phyloP scores from a whole-genome alignment of 2,329 filamentous ascomycete genomes.

The Massarina eburnea region DNA sequence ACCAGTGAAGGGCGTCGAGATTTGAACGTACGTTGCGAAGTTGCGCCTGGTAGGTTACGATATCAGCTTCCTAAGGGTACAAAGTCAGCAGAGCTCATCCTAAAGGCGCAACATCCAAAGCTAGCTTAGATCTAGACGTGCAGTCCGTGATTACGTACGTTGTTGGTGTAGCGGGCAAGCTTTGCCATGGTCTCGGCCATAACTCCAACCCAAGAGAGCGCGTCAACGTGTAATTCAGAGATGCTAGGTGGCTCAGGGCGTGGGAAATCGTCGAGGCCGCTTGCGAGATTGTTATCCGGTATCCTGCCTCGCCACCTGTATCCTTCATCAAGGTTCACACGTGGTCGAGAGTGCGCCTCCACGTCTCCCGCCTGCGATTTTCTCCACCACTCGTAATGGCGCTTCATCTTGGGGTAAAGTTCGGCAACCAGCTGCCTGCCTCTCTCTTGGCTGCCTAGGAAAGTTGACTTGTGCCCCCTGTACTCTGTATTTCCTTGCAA shows the following conservation, averaged over 20 bases:
- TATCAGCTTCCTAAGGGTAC: slow-evolving; percentile 76
- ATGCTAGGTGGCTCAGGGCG: slow-evolving; percentile 87
- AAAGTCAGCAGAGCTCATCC: no score
- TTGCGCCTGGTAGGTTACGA: slow-evolving; percentile 66
- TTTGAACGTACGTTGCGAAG: slow-evolving; percentile 76
- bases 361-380: slow-evolving; percentile 80
- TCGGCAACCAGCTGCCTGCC: slow-evolving; percentile 70
- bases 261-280: slow-evolving; percentile 91
- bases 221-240: slow-evolving; percentile 87
- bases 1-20: slow-evolving; percentile 89
- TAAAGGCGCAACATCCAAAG: no score
- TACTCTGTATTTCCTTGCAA: slow-evolving; percentile 44
- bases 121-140: no score
- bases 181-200: slow-evolving; percentile 80
- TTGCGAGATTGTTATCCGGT: slow-evolving; percentile 78
- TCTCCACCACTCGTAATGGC: slow-evolving; percentile 91
- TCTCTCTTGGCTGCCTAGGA: slow-evolving; percentile 62
- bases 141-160: no score
- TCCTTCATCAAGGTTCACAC: slow-evolving; percentile 63
- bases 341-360: slow-evolving; percentile 26
- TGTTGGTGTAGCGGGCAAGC: slow-evolving; percentile 71
- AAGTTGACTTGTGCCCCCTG: slow-evolving; percentile 58
- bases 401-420: slow-evolving; percentile 83
- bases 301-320: slow-evolving; percentile 92
- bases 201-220: slow-evolving; percentile 94